Evolutionary conservation across 305 asterid species (phyloP).

Genomic region (Nicotiana rustica): DNA sequence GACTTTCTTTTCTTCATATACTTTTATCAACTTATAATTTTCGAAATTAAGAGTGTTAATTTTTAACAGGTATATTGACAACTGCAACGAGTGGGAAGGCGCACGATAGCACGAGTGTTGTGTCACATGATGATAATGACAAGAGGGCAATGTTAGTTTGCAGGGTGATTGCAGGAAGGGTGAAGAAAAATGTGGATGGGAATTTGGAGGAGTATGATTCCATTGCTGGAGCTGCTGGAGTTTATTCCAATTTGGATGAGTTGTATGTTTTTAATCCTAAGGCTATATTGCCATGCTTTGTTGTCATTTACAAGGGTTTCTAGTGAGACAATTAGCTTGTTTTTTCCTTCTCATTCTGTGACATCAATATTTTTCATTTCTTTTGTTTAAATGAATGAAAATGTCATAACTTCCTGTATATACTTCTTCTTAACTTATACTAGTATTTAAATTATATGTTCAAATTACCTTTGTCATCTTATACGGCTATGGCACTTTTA

Average conservation of each 20-base stretch:
- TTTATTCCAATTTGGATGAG: constrained; percentile 83
- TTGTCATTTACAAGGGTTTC: constrained; percentile 76
- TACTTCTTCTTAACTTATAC: background rate
- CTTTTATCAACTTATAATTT: too few species aligned
- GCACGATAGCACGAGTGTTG: constrained; percentile 60
- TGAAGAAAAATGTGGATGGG: constrained; percentile 70
- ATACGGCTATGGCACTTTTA: background rate
- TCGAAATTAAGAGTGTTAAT: background rate
- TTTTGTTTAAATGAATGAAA: constrained; percentile 28
- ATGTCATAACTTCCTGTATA: background rate
- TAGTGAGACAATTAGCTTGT: constrained; percentile 34
- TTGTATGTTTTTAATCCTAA: constrained; percentile 76
- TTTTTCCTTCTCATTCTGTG: background rate
- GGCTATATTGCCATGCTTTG: constrained; percentile 96
- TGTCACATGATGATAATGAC: constrained; percentile 52
- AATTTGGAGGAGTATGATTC: constrained; percentile 78
- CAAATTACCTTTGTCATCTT: background rate
- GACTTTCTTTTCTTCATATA: background rate
- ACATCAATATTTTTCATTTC: constrained; percentile 26
- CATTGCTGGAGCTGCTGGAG: constrained; percentile 68
- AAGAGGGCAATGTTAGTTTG: constrained; percentile 91
- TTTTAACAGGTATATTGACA: constrained; percentile 64
- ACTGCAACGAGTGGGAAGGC: constrained; percentile 87
- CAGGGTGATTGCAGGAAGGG: constrained; percentile 91
- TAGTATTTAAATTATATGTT: too few species aligned